phyloP scores from a whole-genome alignment of 2,329 filamentous ascomycete species.

The Cladosporium sp. region DNA sequence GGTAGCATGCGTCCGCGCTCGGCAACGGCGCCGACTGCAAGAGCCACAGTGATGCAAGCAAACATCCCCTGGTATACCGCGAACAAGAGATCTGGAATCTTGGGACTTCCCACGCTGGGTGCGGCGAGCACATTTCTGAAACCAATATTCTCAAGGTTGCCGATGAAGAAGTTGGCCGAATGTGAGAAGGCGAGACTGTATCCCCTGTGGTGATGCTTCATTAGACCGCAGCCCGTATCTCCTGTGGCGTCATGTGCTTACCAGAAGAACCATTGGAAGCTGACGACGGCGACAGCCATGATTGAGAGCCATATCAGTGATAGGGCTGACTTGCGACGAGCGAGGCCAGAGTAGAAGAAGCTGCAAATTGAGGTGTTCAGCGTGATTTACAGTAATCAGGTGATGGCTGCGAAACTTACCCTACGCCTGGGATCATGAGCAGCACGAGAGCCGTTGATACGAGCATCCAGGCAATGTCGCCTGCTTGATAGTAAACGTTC shows the following conservation, averaged over 20 bases:
- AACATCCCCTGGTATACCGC: slow-evolving; percentile 88
- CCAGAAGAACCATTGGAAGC: slow-evolving; percentile 96
- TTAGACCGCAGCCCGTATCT: not conserved
- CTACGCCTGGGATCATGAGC: slow-evolving; percentile 90
- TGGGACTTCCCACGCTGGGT: slow-evolving; percentile 68
- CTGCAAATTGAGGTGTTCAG: slow-evolving; percentile 35
- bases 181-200: slow-evolving; percentile 82
- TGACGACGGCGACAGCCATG: slow-evolving; percentile 73
- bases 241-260: not conserved
- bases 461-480: slow-evolving; percentile 79
- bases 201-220: slow-evolving; percentile 38
- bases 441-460: slow-evolving; percentile 73
- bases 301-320: slow-evolving; percentile 82
- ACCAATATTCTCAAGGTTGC: slow-evolving; percentile 73
- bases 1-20: slow-evolving; percentile 86
- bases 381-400: not conserved
- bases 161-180: slow-evolving; percentile 69
- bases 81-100: slow-evolving; percentile 79
- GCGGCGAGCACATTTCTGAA: slow-evolving; percentile 70
- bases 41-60: slow-evolving; percentile 78
- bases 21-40: slow-evolving; percentile 78
- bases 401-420: slow-evolving; percentile 37
- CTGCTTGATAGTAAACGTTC: slow-evolving; percentile 82
- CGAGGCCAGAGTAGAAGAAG: slow-evolving; percentile 91
- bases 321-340: slow-evolving; percentile 81